A percentile compares a stretch with the other conserved stretches of the same genome.
Evolutionary conservation across 78 protist species (phyloP).

Genomic region (Tieghemostelium lacteum): DNA sequence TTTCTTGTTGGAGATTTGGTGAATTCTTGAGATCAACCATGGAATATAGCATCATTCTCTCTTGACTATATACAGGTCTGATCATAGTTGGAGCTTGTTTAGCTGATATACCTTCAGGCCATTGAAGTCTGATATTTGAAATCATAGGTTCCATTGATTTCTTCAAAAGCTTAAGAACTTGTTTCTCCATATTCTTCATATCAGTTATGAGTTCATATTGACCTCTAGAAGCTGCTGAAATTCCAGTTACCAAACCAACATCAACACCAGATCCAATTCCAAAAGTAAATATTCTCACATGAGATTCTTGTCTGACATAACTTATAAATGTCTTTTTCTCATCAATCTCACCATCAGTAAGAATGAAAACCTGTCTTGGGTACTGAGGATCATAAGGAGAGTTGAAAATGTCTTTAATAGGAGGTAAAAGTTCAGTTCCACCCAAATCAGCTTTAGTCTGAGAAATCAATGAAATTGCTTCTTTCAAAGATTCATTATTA

Average conservation of each 20-base stretch:
- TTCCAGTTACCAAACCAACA: not conserved
- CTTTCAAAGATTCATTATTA: slow-evolving; percentile 4
- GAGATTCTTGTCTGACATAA: slow-evolving; percentile 11
- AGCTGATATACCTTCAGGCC: slow-evolving; percentile 1
- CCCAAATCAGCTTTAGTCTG: slow-evolving; percentile 37
- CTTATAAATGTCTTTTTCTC: slow-evolving; percentile 1
- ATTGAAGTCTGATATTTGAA: slow-evolving; percentile 31
- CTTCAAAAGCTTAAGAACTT: slow-evolving; percentile 30
- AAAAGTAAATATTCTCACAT: slow-evolving; percentile 36
- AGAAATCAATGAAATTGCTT: not conserved
- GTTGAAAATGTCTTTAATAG: slow-evolving; percentile 17
- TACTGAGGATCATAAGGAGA: not conserved
- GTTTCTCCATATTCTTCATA: slow-evolving; percentile 5
- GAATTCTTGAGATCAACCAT: not conserved
- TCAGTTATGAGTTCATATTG: slow-evolving; percentile 24
- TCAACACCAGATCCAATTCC: slow-evolving; percentile 69
- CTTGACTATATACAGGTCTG: slow-evolving; percentile 25
- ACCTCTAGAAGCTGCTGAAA: slow-evolving; percentile 44
- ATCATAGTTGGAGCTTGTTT: slow-evolving; percentile 14
- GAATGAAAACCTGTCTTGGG: slow-evolving; percentile 68
- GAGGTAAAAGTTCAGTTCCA: slow-evolving; percentile 54
- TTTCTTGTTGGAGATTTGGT: not conserved
- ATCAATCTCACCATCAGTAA: slow-evolving; percentile 55
- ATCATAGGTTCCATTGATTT: slow-evolving; percentile 22
- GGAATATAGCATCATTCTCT: slow-evolving; percentile 16